Conservation (phyloP, 208 protist genomes). For the Trypanosoma lewisi region DNA sequence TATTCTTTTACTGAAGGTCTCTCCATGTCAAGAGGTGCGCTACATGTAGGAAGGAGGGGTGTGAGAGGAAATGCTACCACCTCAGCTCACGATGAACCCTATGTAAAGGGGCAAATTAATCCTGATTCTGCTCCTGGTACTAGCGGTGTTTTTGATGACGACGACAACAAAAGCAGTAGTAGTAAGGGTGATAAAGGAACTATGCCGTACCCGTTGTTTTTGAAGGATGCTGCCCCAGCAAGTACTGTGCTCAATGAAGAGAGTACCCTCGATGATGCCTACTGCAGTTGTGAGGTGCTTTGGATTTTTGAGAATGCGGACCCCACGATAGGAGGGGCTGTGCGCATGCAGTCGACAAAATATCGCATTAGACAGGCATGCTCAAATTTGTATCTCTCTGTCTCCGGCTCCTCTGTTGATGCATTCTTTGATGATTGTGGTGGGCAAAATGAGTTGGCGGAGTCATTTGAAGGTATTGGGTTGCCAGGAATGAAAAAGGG, state of each 20-base stretch:
- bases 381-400: slow-evolving; percentile 65
- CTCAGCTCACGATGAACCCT: neutral
- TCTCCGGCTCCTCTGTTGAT: slow-evolving; percentile 59
- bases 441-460: slow-evolving; percentile 23
- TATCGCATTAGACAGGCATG: slow-evolving; percentile 66
- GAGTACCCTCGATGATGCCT: slow-evolving; percentile 22
- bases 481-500: neutral
- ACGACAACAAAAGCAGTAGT: neutral
- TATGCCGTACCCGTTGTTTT: slow-evolving; percentile 58
- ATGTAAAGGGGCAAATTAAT: no score
- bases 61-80: no score
- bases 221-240: neutral
- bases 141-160: no score
- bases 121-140: no score
- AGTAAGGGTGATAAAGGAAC: neutral
- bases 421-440: slow-evolving; percentile 35
- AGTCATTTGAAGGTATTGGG: slow-evolving; percentile 11
- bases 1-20: slow-evolving; percentile 7
- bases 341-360: slow-evolving; percentile 31
- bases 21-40: slow-evolving; percentile 1
- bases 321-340: slow-evolving; percentile 49
- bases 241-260: slow-evolving; percentile 15
- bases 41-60: neutral
- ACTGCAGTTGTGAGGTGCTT: slow-evolving; percentile 36
- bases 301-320: slow-evolving; percentile 75